Evolutionary conservation across 1,139 yeast species (phyloP).

Genomic region (Yamadazyma membranifaciens): DNA sequence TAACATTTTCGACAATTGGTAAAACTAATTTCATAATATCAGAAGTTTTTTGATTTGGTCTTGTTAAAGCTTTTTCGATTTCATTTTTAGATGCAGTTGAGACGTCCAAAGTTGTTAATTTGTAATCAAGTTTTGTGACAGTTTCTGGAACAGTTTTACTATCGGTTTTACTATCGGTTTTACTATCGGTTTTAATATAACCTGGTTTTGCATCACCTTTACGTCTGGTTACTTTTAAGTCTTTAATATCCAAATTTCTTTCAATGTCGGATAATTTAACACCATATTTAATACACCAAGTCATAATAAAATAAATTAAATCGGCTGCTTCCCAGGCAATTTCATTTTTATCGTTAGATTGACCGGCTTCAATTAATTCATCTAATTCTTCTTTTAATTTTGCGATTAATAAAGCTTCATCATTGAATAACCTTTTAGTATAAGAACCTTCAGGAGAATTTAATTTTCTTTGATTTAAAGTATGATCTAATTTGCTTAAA

Average conservation of each 20-base stretch:
- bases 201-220: slow-evolving; percentile 94
- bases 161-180: slow-evolving; percentile 15
- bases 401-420: slow-evolving; percentile 71
- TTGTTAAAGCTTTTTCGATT: slow-evolving; percentile 60
- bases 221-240: slow-evolving; percentile 85
- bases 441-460: slow-evolving; percentile 90
- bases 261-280: slow-evolving; percentile 81
- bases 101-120: slow-evolving; percentile 61
- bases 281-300: slow-evolving; percentile 81
- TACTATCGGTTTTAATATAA: slow-evolving; percentile 37
- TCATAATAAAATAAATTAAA: slow-evolving; percentile 81
- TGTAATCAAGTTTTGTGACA: slow-evolving; percentile 28
- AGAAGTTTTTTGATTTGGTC: slow-evolving; percentile 90
- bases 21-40: slow-evolving; percentile 89
- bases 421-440: slow-evolving; percentile 82
- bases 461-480: slow-evolving; percentile 51
- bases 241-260: slow-evolving; percentile 77
- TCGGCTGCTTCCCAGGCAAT: slow-evolving; percentile 98
- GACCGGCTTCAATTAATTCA: slow-evolving; percentile 83
- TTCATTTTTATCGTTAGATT: slow-evolving; percentile 49
- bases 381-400: slow-evolving; percentile 96
- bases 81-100: slow-evolving; percentile 40
- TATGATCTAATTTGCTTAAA: slow-evolving; percentile 61
- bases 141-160: slow-evolving; percentile 10
- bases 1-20: slow-evolving; percentile 83